A percentile compares a stretch with the other conserved stretches of the same genome.
These are phyloP conservation scores for Sechiopsis laciniata DNA, from an alignment of 306 rosid genomes.

Conservation along the genomic window DNA sequence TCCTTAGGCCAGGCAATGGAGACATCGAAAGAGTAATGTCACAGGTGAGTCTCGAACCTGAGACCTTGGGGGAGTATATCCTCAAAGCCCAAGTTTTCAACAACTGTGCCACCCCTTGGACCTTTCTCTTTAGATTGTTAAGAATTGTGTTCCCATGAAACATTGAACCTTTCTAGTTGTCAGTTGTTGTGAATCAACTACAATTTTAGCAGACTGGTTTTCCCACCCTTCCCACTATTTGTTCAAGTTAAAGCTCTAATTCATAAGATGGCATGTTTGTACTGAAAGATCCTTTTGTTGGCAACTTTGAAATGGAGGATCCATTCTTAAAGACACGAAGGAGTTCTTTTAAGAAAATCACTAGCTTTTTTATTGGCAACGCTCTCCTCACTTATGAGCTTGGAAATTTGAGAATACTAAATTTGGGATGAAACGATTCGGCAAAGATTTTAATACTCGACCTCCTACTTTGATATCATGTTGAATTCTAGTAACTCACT, in stretches of 20 bases:
- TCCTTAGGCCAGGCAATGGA: too few species aligned
- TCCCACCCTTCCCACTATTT: not conserved
- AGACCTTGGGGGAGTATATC: too few species aligned
- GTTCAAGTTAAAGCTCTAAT: not conserved
- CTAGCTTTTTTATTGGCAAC: not conserved
- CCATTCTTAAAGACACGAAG: not conserved
- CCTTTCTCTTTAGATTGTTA: not conserved
- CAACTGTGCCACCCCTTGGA: too few species aligned
- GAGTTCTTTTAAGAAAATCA: not conserved
- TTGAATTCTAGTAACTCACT: too few species aligned
- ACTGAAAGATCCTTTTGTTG: not conserved
- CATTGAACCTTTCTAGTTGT: not conserved
- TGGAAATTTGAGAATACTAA: too few species aligned
- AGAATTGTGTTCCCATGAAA: not conserved
- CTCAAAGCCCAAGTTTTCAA: too few species aligned
- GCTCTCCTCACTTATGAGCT: too few species aligned
- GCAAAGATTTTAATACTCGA: too few species aligned
- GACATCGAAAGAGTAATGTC: too few species aligned
- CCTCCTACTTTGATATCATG: too few species aligned
- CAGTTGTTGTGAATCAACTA: not conserved
- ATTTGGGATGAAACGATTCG: too few species aligned
- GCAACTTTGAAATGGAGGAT: not conserved
- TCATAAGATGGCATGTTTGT: not conserved
- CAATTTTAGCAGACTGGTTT: not conserved
- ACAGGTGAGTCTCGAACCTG: too few species aligned